phyloP scores from a whole-genome alignment of 2,329 filamentous ascomycete genomes.

The Chaetomium sp. region DNA sequence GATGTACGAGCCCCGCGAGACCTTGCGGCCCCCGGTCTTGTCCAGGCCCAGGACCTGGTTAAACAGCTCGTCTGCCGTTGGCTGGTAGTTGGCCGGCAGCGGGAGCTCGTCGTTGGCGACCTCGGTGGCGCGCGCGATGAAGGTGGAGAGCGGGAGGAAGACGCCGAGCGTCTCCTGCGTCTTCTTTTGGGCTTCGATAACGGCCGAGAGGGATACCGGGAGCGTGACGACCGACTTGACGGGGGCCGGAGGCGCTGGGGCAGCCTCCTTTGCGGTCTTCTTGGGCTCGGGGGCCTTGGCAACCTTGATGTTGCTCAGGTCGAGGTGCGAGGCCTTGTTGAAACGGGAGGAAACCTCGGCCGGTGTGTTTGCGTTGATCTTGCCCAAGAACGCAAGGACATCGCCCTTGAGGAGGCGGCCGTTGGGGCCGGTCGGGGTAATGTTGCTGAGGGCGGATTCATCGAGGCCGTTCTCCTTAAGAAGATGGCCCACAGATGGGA shows the following conservation, averaged over 20 bases:
- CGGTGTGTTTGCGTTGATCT: conserved; percentile 72
- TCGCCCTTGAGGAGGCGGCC: conserved; percentile 94
- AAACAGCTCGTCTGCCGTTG: conserved; percentile 81
- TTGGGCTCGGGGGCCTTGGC: conserved; percentile 51
- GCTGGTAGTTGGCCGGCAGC: conserved; percentile 61
- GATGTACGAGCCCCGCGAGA: conserved; percentile 64
- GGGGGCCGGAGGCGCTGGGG: conserved; percentile 46
- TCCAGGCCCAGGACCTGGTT: conserved; percentile 79
- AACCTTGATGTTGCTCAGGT: conserved; percentile 93
- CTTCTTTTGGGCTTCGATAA: conserved; percentile 78
- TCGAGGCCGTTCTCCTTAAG: conserved; percentile 78
- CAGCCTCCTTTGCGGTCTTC: conserved; percentile 43
- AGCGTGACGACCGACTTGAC: conserved; percentile 65
- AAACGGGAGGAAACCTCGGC: conserved; percentile 70
- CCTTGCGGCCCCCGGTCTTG: conserved; percentile 44
- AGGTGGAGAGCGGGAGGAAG: conserved; percentile 80
- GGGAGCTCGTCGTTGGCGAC: conserved; percentile 88
- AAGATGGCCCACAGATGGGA: conserved; percentile 82
- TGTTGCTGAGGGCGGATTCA: conserved; percentile 74
- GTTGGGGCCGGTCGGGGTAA: conserved; percentile 83
- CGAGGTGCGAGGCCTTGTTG: conserved; percentile 76
- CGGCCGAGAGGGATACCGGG: conserved; percentile 75
- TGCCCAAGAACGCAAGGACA: conserved; percentile 84
- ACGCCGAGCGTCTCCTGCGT: conserved; percentile 77
- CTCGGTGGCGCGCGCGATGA: conserved; percentile 81